These are phyloP conservation scores for Letharia lupina DNA, from an alignment of 495 filamentous ascomycete species.

Conservation along the genomic window DNA sequence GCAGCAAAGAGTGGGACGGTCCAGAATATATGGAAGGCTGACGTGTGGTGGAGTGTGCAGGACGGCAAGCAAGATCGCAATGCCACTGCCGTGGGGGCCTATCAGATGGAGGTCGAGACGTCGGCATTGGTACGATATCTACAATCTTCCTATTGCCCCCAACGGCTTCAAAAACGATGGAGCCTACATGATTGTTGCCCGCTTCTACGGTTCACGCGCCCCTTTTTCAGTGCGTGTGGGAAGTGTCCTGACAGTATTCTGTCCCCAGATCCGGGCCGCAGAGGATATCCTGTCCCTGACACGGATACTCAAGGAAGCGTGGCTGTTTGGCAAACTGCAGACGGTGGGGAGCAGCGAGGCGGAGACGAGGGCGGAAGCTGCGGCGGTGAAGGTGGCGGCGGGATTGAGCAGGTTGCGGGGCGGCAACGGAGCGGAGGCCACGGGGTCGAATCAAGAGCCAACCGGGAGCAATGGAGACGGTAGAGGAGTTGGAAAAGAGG, in stretches of 20 bases:
- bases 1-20: background rate
- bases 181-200: background rate
- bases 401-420: slow-evolving; percentile 29
- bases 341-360: slow-evolving; percentile 46
- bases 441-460: slow-evolving; percentile 8
- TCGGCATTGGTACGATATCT: slow-evolving; percentile 47
- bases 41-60: slow-evolving; percentile 12
- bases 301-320: slow-evolving; percentile 61
- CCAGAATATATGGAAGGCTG: background rate
- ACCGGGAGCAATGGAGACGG: slow-evolving; percentile 1
- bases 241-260: background rate
- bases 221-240: background rate
- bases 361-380: slow-evolving; percentile 43
- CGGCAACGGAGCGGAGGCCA: slow-evolving; percentile 20
- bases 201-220: background rate
- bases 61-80: slow-evolving; percentile 32
- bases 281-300: slow-evolving; percentile 59
- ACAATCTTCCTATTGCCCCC: background rate
- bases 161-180: background rate
- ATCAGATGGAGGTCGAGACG: slow-evolving; percentile 56
- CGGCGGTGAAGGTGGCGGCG: slow-evolving; percentile 45
- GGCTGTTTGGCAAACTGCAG: slow-evolving; percentile 64
- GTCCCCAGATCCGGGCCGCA: slow-evolving; percentile 48
- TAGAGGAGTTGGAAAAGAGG: background rate
- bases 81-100: slow-evolving; percentile 48